Percentiles rank a stretch among this genome's conserved stretches.
Conservation (phyloP, 116 monocot species). For the Trichopus zeylanicus region DNA sequence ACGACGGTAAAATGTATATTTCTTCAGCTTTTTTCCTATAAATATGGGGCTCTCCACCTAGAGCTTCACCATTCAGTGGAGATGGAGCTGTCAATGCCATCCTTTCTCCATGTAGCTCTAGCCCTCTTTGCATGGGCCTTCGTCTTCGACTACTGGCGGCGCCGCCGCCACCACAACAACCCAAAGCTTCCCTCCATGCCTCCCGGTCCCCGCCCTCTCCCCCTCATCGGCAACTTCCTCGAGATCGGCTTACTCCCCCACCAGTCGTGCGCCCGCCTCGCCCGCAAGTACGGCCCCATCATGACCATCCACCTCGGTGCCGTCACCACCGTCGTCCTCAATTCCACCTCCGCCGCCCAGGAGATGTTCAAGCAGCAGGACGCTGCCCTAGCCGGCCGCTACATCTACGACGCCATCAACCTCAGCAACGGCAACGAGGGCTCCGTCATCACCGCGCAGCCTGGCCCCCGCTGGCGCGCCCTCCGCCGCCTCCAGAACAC, state of each 20-base stretch:
- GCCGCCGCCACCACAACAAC: not conserved
- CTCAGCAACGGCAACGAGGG: slow-evolving; percentile 3
- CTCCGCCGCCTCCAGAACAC: slow-evolving; percentile 13
- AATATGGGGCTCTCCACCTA: too few relatives aligned
- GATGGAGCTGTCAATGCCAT: not conserved
- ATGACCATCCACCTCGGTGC: slow-evolving; percentile 27
- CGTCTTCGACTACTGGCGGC: slow-evolving; percentile 1
- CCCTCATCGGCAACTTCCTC: slow-evolving; percentile 15
- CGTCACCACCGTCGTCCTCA: slow-evolving; percentile 18
- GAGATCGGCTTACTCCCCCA: slow-evolving; percentile 16
- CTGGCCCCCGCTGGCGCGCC: slow-evolving; percentile 16
- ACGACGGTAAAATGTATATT: too few relatives aligned
- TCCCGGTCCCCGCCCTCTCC: slow-evolving; percentile 17
- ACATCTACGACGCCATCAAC: slow-evolving; percentile 8
- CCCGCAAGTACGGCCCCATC: slow-evolving; percentile 20
- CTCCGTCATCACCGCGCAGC: slow-evolving; percentile 17
- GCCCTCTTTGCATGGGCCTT: not conserved
- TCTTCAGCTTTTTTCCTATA: too few relatives aligned
- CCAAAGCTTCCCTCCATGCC: slow-evolving; percentile 5
- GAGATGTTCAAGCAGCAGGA: slow-evolving; percentile 18
- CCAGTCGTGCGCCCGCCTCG: slow-evolving; percentile 12
- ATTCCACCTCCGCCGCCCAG: slow-evolving; percentile 5
- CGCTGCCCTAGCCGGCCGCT: slow-evolving; percentile 13
- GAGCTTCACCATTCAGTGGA: too few relatives aligned
- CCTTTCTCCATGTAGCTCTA: not conserved